These are phyloP conservation scores for Solanum acaule DNA, from an alignment of 257 asterid genomes.

Conservation along the genomic window DNA sequence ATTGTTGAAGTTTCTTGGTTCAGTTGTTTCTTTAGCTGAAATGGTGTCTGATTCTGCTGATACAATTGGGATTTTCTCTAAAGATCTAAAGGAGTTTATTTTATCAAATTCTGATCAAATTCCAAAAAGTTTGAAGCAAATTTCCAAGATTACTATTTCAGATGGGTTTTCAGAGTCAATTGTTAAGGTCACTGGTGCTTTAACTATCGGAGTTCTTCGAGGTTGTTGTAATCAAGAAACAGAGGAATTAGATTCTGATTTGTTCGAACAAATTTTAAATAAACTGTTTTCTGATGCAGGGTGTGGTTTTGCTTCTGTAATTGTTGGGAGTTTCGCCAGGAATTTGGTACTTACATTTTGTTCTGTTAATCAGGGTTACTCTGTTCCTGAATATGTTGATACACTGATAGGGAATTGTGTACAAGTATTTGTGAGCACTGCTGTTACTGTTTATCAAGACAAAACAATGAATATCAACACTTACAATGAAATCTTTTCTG, in stretches of 20 bases:
- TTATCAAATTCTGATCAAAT: slow-evolving; percentile 51
- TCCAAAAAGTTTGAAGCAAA: slow-evolving; percentile 57
- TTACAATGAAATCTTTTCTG: slow-evolving; percentile 49
- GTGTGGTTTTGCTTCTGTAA: slow-evolving; percentile 54
- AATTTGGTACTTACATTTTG: slow-evolving; percentile 34
- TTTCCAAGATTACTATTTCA: slow-evolving; percentile 43
- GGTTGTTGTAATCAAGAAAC: slow-evolving; percentile 19
- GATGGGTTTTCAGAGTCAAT: slow-evolving; percentile 37
- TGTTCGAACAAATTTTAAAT: slow-evolving; percentile 30
- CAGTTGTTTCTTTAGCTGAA: slow-evolving; percentile 39
- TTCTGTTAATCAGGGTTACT: neutral
- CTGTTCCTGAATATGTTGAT: slow-evolving; percentile 23
- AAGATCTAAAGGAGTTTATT: slow-evolving; percentile 44
- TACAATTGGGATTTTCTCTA: slow-evolving; percentile 43
- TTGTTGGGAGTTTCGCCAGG: slow-evolving; percentile 53
- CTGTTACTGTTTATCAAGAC: slow-evolving; percentile 53
- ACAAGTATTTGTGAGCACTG: slow-evolving; percentile 49
- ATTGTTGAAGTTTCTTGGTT: slow-evolving; percentile 22
- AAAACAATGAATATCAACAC: slow-evolving; percentile 49
- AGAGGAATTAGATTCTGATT: neutral
- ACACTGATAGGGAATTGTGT: slow-evolving; percentile 37
- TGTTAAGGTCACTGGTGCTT: slow-evolving; percentile 28
- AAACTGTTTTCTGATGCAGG: slow-evolving; percentile 50
- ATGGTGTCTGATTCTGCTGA: slow-evolving; percentile 59
- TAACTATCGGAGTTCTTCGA: slow-evolving; percentile 38